These are phyloP conservation scores for Rhodotorula sp. DNA, from an alignment of 1,284 basidiomycete species.

Conservation along the genomic window DNA sequence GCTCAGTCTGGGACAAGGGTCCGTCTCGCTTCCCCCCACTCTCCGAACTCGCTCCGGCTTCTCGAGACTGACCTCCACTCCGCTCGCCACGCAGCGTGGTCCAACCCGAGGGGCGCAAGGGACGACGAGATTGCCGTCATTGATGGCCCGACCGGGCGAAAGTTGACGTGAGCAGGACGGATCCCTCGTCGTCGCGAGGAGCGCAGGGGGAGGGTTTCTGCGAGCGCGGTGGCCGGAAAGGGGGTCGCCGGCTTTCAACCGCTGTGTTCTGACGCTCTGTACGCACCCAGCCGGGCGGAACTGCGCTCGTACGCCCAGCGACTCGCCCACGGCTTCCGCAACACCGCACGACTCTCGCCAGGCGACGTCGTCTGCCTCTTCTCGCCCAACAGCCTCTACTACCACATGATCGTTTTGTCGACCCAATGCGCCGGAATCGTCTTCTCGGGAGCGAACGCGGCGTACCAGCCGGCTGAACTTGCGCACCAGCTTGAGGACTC, in stretches of 20 bases:
- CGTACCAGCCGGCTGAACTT: slow-evolving; percentile 36
- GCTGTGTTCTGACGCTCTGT: background rate
- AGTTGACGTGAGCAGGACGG: slow-evolving; percentile 25
- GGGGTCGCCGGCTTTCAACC: no score
- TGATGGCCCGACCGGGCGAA: slow-evolving; percentile 38
- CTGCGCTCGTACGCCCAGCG: slow-evolving; percentile 28
- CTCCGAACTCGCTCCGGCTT: background rate
- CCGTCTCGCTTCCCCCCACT: slow-evolving; percentile 2
- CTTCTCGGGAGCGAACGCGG: slow-evolving; percentile 43
- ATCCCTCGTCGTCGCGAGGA: background rate
- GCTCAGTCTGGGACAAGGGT: slow-evolving; percentile 36
- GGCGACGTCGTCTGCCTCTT: slow-evolving; percentile 39
- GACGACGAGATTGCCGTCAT: slow-evolving; percentile 37
- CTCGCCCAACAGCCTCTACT: slow-evolving; percentile 41
- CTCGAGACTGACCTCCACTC: background rate
- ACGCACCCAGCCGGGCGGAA: slow-evolving; percentile 17
- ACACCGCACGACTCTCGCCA: slow-evolving; percentile 8
- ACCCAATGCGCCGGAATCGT: slow-evolving; percentile 41
- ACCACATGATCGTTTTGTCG: slow-evolving; percentile 24
- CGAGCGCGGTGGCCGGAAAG: no score
- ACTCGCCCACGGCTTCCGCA: slow-evolving; percentile 36
- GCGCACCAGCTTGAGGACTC: slow-evolving; percentile 40
- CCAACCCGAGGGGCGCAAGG: slow-evolving; percentile 28
- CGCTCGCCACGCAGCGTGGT: slow-evolving; percentile 21
- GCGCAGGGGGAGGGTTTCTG: no score